These are phyloP conservation scores for Citropsis articulata DNA, from an alignment of 345 rosid genomes.

Conservation along the genomic window DNA sequence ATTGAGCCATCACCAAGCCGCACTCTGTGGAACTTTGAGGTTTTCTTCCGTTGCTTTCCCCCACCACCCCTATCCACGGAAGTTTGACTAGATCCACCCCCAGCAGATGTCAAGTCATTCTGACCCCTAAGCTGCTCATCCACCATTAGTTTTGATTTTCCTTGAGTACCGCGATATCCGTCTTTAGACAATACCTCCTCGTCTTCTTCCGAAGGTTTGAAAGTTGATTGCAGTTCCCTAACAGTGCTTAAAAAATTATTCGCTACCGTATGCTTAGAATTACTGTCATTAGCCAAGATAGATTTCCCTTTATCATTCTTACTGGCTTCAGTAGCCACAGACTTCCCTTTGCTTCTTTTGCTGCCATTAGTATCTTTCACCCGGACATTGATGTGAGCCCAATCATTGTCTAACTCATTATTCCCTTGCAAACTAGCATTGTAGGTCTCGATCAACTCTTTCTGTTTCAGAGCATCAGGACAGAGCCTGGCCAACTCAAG, in stretches of 20 bases:
- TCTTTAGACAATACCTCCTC: conserved; percentile 54
- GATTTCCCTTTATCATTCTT: conserved; percentile 45
- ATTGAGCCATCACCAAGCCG: conserved; percentile 79
- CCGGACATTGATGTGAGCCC: conserved; percentile 16
- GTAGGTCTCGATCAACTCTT: conserved; percentile 72
- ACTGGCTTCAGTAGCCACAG: conserved; percentile 33
- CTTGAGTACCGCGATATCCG: conserved; percentile 55
- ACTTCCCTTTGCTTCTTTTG: conserved; percentile 40
- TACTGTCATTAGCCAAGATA: conserved; percentile 32
- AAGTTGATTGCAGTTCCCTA: conserved; percentile 50
- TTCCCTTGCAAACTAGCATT: conserved; percentile 40
- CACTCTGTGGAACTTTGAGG: conserved; percentile 67
- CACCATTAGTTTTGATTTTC: conserved; percentile 38
- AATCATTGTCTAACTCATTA: conserved; percentile 28
- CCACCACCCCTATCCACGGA: conserved; percentile 32
- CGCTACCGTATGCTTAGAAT: conserved; percentile 50
- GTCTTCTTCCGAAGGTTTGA: conserved; percentile 46
- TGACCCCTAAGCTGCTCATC: conserved; percentile 29
- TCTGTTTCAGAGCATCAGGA: conserved; percentile 81
- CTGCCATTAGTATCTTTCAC: conserved; percentile 25
- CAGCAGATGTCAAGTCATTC: conserved; percentile 21
- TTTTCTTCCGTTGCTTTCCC: conserved; percentile 68
- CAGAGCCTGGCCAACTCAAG: conserved; percentile 80
- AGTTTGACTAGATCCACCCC: conserved; percentile 28
- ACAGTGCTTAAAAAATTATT: conserved; percentile 55